Base-by-base conservation (phyloP, 176 grass and related monocot genomes). In the Themeda triandra region DNA sequence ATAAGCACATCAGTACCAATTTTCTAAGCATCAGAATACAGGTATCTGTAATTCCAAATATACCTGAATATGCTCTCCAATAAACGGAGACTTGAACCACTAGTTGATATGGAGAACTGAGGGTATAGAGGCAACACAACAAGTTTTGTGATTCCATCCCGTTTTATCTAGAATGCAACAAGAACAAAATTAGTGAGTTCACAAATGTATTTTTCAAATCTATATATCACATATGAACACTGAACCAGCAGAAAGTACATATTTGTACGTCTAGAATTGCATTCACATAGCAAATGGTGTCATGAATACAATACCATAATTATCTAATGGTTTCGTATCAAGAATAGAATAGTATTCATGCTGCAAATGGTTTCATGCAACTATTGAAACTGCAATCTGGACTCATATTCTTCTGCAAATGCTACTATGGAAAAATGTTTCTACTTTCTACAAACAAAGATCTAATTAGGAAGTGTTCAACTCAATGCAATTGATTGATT, bases 101-200 rank as follows among this genome's bases (percentile, higher is more conserved):
- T 99, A 80, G 96, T 99, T 77, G 96, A 99, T 87, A 99, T 99
- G 84, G 96, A 99, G 82, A 99, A 99, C 88, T 99, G 96, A 13
- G 96, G 96, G 73, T 99, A 99, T 40, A 99, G 96, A 85, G 96
- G 96, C 66, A 99, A 90, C 69, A 99, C 96, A 37, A 98, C 95
- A 83, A 99, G 93, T 88, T 99, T 99, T 76, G 96, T 99, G 69
- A 99, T 96, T 65, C 93, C 83, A 90, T 99, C 96, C 70, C 24
- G 87, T 85, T 98, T 98, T 75, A 98, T 98, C 95, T 98, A 84
- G 35, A 78, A 84, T 74, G 48, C 21, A 64, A 91, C 41, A 24
- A 82, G 65, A 71, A 71, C 10, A 82, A 60, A 66, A 77, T 46
- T 69, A 76, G 14, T 78, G 31, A 45, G 8, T 41, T 69, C 18